Evolutionary conservation across 176 grass and related monocot genomes (phyloP).

Genomic region (Zea mays): Zm-B73-REFERENCE-NAM-5.0 NC_050103.1:163555501-163556000

Average conservation of each 20-base stretch:
- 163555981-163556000: constrained; percentile 12
- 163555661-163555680: constrained; percentile 75
- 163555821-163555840: too few species aligned
- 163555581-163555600: not conserved
- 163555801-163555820: too few species aligned
- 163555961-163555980: not conserved
- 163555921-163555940: constrained; percentile 3
- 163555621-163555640: constrained; percentile 82
- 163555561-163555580: not conserved
- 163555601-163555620: constrained; percentile 91
- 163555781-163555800: too few species aligned
- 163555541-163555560: not conserved
- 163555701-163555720: constrained; percentile 3
- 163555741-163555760: not conserved
- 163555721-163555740: not conserved
- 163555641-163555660: constrained; percentile 78
- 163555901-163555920: constrained; percentile 10
- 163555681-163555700: not conserved
- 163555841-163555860: too few species aligned
- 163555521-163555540: constrained; percentile 14
- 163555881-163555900: not conserved
- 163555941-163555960: constrained; percentile 10
- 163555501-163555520: constrained; percentile 94
- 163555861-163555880: too few species aligned
- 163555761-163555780: too few species aligned